A percentile compares a stretch with the other conserved stretches of the same genome.
phyloP scores from a whole-genome alignment of 768 basidiomycete species.

The Termitomyces sp. region DNA sequence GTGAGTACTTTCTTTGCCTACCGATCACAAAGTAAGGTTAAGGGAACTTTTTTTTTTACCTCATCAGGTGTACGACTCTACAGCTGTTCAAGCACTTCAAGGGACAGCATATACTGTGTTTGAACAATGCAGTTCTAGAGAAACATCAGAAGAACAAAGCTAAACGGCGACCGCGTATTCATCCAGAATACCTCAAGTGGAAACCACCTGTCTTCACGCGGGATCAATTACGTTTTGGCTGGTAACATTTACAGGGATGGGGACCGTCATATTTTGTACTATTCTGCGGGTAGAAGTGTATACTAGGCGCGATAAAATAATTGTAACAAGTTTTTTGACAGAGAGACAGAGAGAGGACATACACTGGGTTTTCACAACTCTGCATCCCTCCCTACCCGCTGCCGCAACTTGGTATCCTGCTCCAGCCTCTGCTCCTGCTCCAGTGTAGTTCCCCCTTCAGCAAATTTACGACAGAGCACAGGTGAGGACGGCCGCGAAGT shows the following conservation, averaged over 20 bases:
- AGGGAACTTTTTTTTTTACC: neutral
- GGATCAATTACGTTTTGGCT: conserved; percentile 80
- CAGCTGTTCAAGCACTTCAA: conserved; percentile 97
- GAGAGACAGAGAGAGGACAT: neutral
- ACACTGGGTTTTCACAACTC: neutral
- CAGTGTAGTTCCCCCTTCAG: conserved; percentile 17
- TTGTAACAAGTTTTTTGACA: neutral
- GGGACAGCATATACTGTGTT: conserved; percentile 87
- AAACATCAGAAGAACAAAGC: conserved; percentile 79
- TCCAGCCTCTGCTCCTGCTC: conserved; percentile 14
- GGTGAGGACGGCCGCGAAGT: conserved; percentile 65
- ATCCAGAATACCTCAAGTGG: conserved; percentile 80
- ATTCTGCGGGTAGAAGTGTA: conserved; percentile 10
- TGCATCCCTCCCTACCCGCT: conserved; percentile 9
- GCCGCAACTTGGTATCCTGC: conserved; percentile 12
- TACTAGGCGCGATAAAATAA: conserved; percentile 2
- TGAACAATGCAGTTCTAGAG: conserved; percentile 87
- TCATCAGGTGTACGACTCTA: conserved; percentile 83
- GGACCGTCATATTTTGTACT: conserved; percentile 10
- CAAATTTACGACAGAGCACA: conserved; percentile 34
- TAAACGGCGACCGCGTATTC: conserved; percentile 76
- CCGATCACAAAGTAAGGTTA: neutral
- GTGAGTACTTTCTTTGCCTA: conserved; percentile 46
- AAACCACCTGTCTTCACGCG: conserved; percentile 92
- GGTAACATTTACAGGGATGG: conserved; percentile 24